Evolutionary conservation across 345 rosid species (phyloP).

Genomic region (Camelina laxa): DNA sequence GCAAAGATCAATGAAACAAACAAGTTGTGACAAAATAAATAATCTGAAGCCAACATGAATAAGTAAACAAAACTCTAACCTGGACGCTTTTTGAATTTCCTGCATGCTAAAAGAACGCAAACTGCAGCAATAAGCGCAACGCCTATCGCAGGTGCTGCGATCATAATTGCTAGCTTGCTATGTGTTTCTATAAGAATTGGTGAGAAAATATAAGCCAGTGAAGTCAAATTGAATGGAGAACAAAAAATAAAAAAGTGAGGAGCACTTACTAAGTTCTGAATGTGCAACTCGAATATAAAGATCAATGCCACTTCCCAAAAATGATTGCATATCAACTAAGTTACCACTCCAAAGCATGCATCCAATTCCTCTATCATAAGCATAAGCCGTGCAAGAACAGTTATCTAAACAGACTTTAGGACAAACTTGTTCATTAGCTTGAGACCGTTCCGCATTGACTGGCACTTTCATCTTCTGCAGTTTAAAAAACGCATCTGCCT

Average conservation of each 20-base stretch:
- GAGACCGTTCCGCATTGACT: constrained; percentile 38
- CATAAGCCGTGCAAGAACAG: constrained; percentile 61
- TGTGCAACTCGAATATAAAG: constrained; percentile 50
- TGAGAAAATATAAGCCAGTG: constrained; percentile 1
- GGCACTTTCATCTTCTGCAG: constrained; percentile 52
- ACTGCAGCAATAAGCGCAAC: constrained; percentile 3
- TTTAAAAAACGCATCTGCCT: constrained; percentile 52
- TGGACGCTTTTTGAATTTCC: constrained; percentile 27
- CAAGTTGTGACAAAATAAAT: not conserved
- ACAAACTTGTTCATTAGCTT: constrained; percentile 40
- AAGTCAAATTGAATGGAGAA: not conserved
- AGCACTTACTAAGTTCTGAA: constrained; percentile 53
- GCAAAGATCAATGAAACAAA: not conserved
- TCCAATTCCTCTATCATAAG: constrained; percentile 47
- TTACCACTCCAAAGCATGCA: constrained; percentile 55
- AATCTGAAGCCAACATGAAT: not conserved
- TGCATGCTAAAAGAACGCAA: constrained; percentile 35
- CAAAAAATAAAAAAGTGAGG: not conserved
- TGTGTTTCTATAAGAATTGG: constrained; percentile 27
- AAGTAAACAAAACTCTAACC: constrained; percentile 28
- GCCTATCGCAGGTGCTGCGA: constrained; percentile 19
- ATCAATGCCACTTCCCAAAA: constrained; percentile 45
- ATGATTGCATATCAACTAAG: constrained; percentile 50
- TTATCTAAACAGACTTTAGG: constrained; percentile 47
- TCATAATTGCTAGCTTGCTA: constrained; percentile 16